Evolutionary conservation across 2,329 filamentous ascomycete genomes (phyloP).

Genomic region (Cladorrhinum sp.): DNA sequence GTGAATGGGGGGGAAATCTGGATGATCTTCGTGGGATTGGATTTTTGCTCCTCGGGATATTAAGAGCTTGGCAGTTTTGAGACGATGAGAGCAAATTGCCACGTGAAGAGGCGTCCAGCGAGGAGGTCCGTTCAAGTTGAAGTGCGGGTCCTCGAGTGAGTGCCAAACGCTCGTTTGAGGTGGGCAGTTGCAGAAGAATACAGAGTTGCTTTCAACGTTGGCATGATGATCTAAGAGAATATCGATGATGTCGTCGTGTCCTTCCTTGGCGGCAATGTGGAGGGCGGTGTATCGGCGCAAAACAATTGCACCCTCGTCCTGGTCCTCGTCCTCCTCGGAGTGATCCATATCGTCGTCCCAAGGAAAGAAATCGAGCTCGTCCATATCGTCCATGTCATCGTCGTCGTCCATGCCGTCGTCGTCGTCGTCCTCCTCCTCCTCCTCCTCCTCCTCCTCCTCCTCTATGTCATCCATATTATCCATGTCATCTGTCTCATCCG

Average conservation of each 20-base stretch:
- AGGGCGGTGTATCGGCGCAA: constrained; percentile 13
- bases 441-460: no score
- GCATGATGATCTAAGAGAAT: constrained; percentile 22
- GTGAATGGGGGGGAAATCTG: constrained; percentile 19
- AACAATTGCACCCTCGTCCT: neutral
- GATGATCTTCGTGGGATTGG: neutral
- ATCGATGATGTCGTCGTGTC: constrained; percentile 17
- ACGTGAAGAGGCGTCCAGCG: constrained; percentile 25
- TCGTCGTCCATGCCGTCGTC: neutral
- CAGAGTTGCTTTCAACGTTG: constrained; percentile 10
- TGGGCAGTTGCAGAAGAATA: constrained; percentile 16
- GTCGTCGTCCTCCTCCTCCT: no score
- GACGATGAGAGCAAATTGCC: constrained; percentile 23
- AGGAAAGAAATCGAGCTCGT: neutral
- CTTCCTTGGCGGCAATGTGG: constrained; percentile 23
- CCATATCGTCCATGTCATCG: neutral
- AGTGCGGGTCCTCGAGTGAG: neutral
- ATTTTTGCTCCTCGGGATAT: constrained; percentile 19
- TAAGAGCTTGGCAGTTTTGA: constrained; percentile 21
- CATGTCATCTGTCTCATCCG: neutral
- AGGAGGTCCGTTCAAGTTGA: neutral
- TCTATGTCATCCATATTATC: no score
- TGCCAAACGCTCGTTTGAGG: neutral
- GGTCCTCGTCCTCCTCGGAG: neutral
- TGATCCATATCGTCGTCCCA: neutral